These are phyloP conservation scores for Hevea brasiliensis DNA, from an alignment of 345 rosid genomes.

Conservation along the genomic window DNA sequence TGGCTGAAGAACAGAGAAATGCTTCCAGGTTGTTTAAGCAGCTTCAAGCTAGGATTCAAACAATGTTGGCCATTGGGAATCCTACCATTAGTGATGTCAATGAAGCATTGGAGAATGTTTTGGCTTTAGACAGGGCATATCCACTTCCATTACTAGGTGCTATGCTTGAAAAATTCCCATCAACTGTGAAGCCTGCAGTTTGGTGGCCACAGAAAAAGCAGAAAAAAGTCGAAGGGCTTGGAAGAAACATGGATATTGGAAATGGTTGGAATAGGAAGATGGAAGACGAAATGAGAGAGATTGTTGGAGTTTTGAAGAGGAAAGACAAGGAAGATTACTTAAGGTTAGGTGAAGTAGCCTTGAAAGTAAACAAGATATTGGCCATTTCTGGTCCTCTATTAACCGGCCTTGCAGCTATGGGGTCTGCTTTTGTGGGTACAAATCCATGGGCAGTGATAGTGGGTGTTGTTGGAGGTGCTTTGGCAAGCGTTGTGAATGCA, in stretches of 20 bases:
- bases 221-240: neutral
- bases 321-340: slow-evolving; percentile 49
- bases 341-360: slow-evolving; percentile 35
- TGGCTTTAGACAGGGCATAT: slow-evolving; percentile 53
- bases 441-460: slow-evolving; percentile 26
- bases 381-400: slow-evolving; percentile 49
- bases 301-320: slow-evolving; percentile 34
- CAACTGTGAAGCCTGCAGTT: slow-evolving; percentile 42
- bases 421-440: slow-evolving; percentile 39
- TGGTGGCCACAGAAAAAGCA: slow-evolving; percentile 45
- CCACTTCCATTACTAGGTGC: slow-evolving; percentile 56
- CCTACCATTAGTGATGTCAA: slow-evolving; percentile 37
- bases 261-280: slow-evolving; percentile 45
- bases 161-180: slow-evolving; percentile 55
- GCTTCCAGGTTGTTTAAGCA: slow-evolving; percentile 53
- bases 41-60: slow-evolving; percentile 36
- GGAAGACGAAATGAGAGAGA: slow-evolving; percentile 46
- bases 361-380: slow-evolving; percentile 40
- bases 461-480: slow-evolving; percentile 43
- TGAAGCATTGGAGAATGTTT: slow-evolving; percentile 42
- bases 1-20: slow-evolving; percentile 61
- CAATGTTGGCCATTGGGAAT: slow-evolving; percentile 25
- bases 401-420: slow-evolving; percentile 42
- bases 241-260: neutral
- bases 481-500: slow-evolving; percentile 41